phyloP scores from a whole-genome alignment of 257 asterid genomes.

The Anisodus acutangulus region DNA sequence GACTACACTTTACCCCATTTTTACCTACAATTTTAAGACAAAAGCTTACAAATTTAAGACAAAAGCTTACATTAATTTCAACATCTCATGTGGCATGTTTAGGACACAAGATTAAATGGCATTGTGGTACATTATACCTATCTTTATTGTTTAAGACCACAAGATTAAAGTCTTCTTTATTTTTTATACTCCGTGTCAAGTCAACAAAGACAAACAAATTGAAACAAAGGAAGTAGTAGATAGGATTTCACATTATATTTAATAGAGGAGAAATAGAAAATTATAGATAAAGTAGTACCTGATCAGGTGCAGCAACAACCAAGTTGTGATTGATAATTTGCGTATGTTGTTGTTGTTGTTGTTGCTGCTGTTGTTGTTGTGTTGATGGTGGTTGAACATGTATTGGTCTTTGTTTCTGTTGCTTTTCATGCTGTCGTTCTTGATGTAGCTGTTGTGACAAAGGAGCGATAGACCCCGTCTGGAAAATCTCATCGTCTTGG shows the following conservation, averaged over 20 bases:
- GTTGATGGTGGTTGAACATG: slow-evolving; percentile 35
- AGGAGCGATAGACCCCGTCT: slow-evolving; percentile 42
- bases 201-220: too few species aligned
- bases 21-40: too few species aligned
- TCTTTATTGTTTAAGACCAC: too few species aligned
- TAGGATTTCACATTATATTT: background rate
- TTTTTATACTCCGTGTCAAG: too few species aligned
- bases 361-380: slow-evolving; percentile 48
- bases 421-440: slow-evolving; percentile 65
- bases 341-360: slow-evolving; percentile 46
- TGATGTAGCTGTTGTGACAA: slow-evolving; percentile 63
- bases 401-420: slow-evolving; percentile 39
- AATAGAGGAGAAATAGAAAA: background rate
- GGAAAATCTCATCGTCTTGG: slow-evolving; percentile 15
- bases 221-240: background rate
- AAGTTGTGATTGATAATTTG: slow-evolving; percentile 49
- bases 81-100: too few species aligned
- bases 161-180: too few species aligned
- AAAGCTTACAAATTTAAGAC: too few species aligned
- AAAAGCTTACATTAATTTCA: too few species aligned
- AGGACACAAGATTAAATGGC: too few species aligned
- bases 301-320: slow-evolving; percentile 63
- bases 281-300: slow-evolving; percentile 42
- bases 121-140: too few species aligned
- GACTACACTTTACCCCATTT: too few species aligned